Percentiles rank a stretch among this genome's conserved stretches.
phyloP scores from a whole-genome alignment of 2,329 filamentous ascomycete genomes.

The Fusarium bulbicola region DNA sequence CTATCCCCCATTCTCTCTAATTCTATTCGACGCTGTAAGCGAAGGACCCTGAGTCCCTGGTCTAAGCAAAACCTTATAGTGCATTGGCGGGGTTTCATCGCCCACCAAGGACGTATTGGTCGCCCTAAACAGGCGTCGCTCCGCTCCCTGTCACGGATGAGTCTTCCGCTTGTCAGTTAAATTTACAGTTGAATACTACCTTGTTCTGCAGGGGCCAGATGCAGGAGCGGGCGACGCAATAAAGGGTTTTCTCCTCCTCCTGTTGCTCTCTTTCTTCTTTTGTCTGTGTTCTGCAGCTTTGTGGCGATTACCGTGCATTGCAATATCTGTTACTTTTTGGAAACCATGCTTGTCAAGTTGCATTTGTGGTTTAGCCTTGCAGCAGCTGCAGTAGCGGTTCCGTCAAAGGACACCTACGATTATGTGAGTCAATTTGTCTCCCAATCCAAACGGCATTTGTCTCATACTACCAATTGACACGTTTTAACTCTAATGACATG shows the following conservation, averaged over 20 bases:
- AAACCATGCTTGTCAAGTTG: conserved; percentile 26
- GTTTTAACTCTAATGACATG: background rate
- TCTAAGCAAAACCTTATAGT: background rate
- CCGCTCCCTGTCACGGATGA: background rate
- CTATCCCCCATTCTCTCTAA: background rate
- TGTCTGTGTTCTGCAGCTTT: background rate
- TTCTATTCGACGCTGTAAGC: background rate
- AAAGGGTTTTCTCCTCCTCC: background rate
- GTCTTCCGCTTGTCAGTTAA: background rate
- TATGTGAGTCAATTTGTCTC: conserved; percentile 27
- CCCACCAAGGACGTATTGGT: background rate
- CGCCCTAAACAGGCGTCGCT: background rate
- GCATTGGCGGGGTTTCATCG: background rate
- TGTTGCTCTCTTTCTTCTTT: background rate
- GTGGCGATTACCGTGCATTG: background rate
- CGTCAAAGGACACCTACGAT: conserved; percentile 24
- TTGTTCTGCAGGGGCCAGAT: background rate
- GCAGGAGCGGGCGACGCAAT: background rate
- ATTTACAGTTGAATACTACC: background rate
- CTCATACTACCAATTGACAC: background rate
- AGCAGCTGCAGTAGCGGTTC: conserved; percentile 25
- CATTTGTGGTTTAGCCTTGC: conserved; percentile 27
- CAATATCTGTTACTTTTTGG: background rate
- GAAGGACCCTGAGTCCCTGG: background rate
- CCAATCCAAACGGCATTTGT: background rate